These are phyloP conservation scores for Microdochium paspali DNA, from an alignment of 2,329 filamentous ascomycete genomes.

Conservation along the genomic window DNA sequence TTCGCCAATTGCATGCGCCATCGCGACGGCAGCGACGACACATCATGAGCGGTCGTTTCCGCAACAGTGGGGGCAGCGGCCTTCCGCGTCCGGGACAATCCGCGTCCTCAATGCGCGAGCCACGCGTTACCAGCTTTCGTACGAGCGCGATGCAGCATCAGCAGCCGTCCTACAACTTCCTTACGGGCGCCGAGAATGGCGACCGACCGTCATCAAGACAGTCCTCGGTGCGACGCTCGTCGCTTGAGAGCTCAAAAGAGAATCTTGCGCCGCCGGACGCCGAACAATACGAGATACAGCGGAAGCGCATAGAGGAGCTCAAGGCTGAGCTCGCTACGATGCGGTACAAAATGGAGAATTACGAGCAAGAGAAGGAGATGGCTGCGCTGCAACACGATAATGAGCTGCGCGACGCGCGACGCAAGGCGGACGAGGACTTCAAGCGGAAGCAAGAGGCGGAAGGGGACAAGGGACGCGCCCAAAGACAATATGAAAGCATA, in stretches of 20 bases:
- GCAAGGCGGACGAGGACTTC: conserved; percentile 79
- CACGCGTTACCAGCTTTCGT: background rate
- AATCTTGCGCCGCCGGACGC: conserved; percentile 49
- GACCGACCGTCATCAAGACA: conserved; percentile 29
- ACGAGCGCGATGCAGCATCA: background rate
- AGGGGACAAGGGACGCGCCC: conserved; percentile 38
- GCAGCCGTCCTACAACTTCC: conserved; percentile 50
- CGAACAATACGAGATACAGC: conserved; percentile 49
- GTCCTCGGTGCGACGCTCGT: conserved; percentile 35
- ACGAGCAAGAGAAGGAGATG: conserved; percentile 82
- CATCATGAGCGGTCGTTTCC: background rate
- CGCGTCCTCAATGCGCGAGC: background rate
- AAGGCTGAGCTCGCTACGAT: conserved; percentile 84
- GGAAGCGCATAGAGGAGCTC: conserved; percentile 60
- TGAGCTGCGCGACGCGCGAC: conserved; percentile 70
- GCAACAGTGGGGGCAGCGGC: background rate
- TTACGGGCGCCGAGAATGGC: conserved; percentile 39
- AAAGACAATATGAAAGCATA: conserved; percentile 38
- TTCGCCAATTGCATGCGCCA: background rate
- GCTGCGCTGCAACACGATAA: conserved; percentile 69
- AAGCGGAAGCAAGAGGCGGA: conserved; percentile 55
- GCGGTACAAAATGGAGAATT: conserved; percentile 76
- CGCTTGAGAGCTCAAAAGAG: conserved; percentile 49
- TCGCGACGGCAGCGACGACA: background rate
- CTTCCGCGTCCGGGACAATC: background rate